Base-by-base conservation (phyloP, 2,329 filamentous ascomycete genomes). In the Aspergillus ustus region DNA sequence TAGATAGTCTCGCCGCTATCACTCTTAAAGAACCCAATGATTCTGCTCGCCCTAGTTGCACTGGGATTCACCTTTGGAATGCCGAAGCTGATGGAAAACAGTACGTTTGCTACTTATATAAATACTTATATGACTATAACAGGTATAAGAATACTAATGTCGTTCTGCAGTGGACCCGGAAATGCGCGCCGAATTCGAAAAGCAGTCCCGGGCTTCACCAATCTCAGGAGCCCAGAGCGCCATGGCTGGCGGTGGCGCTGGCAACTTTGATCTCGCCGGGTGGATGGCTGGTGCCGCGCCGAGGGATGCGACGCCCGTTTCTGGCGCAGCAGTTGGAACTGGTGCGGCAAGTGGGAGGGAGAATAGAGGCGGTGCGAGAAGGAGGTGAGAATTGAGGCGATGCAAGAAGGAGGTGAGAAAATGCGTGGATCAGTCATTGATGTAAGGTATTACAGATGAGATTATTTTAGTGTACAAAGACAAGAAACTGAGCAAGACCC, bases 11-110 rank as follows among this genome's bases (percentile, higher is more conserved):
- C 89, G 19, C 84, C 93, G n/a, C 73, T 97, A 60, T 87, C 86
- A 61, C 88, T 97, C 59, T 83, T 97, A 70, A 95, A 95, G 82
- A 97, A 92, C 74, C 95, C 95, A 3, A 98, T 98, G 93, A 97
- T 98, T 66, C 84, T 99, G 63, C 90, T 99, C 82, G 93, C 90
- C 4, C 79, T 96, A 37, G 88, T 95, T 44, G 92, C 89, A 64
- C 87, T 97, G 82, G 89, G 81, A 5, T 82, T 97, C 67, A 93
- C 97, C 65, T 85, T 98, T 70, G 93, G 93, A 67, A 92, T 98
- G 91, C 95, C 95, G 15, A 95, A 97, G 78, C 78, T 99, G 59
- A 88, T 98, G 81, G 93, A 98, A 55, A 97, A 95, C 75, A 97
- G 93, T 97, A n/a, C n/a, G n/a, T n/a, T n/a, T n/a, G n/a, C n/a